Evolutionary conservation across 495 filamentous ascomycete species (phyloP).

Genomic region (Aspergillus campestris): DNA sequence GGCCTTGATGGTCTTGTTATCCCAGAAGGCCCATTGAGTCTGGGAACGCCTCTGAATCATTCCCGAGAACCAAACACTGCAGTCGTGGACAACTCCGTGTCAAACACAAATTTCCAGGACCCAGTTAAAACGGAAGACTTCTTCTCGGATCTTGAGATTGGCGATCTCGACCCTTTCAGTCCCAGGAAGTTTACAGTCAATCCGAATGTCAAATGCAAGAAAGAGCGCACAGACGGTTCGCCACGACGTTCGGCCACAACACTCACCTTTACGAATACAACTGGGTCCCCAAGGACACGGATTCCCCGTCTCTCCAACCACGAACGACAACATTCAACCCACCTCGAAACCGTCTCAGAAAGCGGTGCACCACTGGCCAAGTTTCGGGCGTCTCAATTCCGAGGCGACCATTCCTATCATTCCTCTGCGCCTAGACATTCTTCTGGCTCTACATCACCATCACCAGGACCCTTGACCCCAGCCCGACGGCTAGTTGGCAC

Average conservation of each 20-base stretch:
- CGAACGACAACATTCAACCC: conserved; percentile 58
- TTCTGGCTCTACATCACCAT: conserved; percentile 40
- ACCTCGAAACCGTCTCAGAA: conserved; percentile 86
- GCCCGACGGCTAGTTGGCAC: conserved; percentile 49
- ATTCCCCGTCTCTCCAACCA: conserved; percentile 58
- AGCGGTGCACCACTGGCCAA: conserved; percentile 63
- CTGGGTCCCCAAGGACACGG: conserved; percentile 40
- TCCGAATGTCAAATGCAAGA: conserved; percentile 84
- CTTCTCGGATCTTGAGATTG: conserved; percentile 80
- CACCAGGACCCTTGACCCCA: conserved; percentile 46
- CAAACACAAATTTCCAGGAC: conserved; percentile 20
- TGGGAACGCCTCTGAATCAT: conserved; percentile 65
- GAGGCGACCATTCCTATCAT: conserved; percentile 53
- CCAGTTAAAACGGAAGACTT: conserved; percentile 65
- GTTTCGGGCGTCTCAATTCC: conserved; percentile 53
- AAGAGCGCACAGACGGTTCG: conserved; percentile 55
- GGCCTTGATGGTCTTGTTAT: conserved; percentile 76
- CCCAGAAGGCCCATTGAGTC: conserved; percentile 73
- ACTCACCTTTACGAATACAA: conserved; percentile 76
- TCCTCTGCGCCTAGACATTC: conserved; percentile 59
- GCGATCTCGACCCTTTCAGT: conserved; percentile 71
- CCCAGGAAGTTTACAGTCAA: conserved; percentile 77
- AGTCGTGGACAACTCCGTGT: conserved; percentile 21
- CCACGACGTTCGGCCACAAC: conserved; percentile 69
- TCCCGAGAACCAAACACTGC: conserved; percentile 48